These are phyloP conservation scores for Pestalotiopsis sp. DNA, from an alignment of 2,329 filamentous ascomycete species.

Conservation along the genomic window DNA sequence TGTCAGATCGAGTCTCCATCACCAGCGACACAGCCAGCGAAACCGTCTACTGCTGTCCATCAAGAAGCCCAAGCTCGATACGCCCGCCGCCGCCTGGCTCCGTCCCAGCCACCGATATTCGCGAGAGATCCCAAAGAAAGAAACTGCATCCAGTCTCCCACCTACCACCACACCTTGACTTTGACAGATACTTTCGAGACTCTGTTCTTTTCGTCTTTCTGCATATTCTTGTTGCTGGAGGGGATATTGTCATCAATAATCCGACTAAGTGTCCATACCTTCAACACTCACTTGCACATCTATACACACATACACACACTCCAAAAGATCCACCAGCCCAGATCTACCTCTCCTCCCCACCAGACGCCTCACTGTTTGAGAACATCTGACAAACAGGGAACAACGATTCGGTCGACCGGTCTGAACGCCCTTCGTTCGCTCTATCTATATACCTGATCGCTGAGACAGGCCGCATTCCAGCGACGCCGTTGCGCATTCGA, in stretches of 20 bases:
- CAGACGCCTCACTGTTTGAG: slow-evolving; percentile 2
- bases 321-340: not conserved
- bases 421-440: not conserved
- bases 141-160: not conserved
- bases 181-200: not conserved
- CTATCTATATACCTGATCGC: slow-evolving; percentile 1
- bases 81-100: not conserved
- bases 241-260: slow-evolving; percentile 2
- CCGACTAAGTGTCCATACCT: slow-evolving; percentile 8
- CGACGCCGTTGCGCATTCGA: not conserved
- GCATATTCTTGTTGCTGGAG: not conserved
- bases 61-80: not conserved
- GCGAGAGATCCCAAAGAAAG: not conserved
- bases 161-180: not conserved
- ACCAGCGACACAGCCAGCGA: not conserved
- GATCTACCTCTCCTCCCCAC: not conserved
- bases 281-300: slow-evolving; percentile 3
- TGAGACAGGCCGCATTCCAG: slow-evolving; percentile 6
- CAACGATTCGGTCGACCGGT: not conserved
- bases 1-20: not conserved
- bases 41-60: not conserved
- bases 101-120: not conserved
- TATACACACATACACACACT: slow-evolving; percentile 1
- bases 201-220: not conserved
- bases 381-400: slow-evolving; percentile 9